Percentiles rank a stretch among this genome's conserved stretches.
phyloP scores from a whole-genome alignment of 148 eudicot genomes.

The Silene conica region DNA sequence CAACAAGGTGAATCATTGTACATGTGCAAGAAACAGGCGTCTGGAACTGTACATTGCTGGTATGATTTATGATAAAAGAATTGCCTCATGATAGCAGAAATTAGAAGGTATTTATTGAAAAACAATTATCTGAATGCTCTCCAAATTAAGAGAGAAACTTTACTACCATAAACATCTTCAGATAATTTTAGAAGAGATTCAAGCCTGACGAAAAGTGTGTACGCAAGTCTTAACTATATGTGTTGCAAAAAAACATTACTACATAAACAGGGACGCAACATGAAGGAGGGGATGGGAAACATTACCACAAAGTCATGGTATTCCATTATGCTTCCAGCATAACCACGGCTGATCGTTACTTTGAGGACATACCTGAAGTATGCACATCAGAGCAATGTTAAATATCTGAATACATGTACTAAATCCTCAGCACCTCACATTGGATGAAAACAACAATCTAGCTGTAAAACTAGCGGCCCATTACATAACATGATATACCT shows the following conservation, averaged over 20 bases:
- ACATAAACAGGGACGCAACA: not conserved
- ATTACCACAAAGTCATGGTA: conserved; percentile 83
- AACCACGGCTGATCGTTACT: conserved; percentile 88
- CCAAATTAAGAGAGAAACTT: not conserved
- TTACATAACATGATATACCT: not conserved
- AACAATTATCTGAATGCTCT: not conserved
- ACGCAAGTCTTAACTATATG: not conserved
- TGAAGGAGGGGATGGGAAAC: conserved; percentile 11
- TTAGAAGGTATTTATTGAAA: not conserved
- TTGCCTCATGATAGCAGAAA: not conserved
- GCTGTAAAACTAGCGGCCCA: not conserved
- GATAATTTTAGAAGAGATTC: conserved; percentile 6
- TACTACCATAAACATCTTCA: conserved; percentile 6
- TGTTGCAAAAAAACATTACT: not conserved
- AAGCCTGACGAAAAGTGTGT: not conserved
- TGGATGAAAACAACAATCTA: not conserved
- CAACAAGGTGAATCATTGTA: not conserved
- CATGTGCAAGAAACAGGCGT: not conserved
- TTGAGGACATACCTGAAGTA: conserved; percentile 82
- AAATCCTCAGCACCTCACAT: not conserved
- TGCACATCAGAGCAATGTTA: conserved; percentile 17
- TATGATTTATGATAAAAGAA: not conserved
- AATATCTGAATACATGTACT: not conserved
- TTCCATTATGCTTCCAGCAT: conserved; percentile 85
- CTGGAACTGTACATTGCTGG: conserved; percentile 1